Conservation (phyloP, 2,329 filamentous ascomycete species). For the Aspergillus sojae region DNA sequence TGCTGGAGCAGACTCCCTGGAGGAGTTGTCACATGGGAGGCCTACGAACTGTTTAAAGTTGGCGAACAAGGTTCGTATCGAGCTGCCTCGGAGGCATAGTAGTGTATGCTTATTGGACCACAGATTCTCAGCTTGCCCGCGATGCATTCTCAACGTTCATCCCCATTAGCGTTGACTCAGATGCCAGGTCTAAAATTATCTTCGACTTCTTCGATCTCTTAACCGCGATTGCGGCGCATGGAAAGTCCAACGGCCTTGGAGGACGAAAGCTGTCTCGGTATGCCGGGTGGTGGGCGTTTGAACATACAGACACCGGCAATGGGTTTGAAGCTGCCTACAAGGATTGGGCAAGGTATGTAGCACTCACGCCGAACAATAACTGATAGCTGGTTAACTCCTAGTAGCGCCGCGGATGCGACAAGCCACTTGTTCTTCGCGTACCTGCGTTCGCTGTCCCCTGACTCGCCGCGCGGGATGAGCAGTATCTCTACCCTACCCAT, state of each 20-base stretch:
- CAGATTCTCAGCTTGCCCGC: constrained; percentile 87
- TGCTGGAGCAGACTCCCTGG: constrained; percentile 92
- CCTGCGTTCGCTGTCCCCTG: constrained; percentile 84
- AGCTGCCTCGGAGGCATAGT: constrained; percentile 3
- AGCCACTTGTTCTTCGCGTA: constrained; percentile 99
- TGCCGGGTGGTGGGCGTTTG: constrained; percentile 98
- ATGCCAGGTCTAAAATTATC: constrained; percentile 82
- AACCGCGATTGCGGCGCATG: constrained; percentile 86
- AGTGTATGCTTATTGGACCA: constrained; percentile 25
- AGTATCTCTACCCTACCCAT: constrained; percentile 85
- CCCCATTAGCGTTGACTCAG: constrained; percentile 86
- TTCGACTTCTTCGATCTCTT: constrained; percentile 96
- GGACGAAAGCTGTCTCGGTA: constrained; percentile 92
- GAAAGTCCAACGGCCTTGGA: constrained; percentile 88
- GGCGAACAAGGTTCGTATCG: constrained; percentile 78
- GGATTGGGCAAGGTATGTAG: constrained; percentile 73
- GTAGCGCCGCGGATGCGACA: constrained; percentile 87
- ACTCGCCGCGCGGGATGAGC: constrained; percentile 66
- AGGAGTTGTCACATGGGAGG: constrained; percentile 94
- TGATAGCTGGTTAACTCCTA: constrained; percentile 33
- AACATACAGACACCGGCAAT: constrained; percentile 80
- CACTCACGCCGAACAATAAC: background rate
- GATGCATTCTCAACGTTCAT: constrained; percentile 97
- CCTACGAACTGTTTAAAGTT: constrained; percentile 92
- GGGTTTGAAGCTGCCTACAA: constrained; percentile 96